These are phyloP conservation scores for Thalassiosira mediterranea DNA, from an alignment of 352 stramenopile genomes.

Conservation along the genomic window DNA sequence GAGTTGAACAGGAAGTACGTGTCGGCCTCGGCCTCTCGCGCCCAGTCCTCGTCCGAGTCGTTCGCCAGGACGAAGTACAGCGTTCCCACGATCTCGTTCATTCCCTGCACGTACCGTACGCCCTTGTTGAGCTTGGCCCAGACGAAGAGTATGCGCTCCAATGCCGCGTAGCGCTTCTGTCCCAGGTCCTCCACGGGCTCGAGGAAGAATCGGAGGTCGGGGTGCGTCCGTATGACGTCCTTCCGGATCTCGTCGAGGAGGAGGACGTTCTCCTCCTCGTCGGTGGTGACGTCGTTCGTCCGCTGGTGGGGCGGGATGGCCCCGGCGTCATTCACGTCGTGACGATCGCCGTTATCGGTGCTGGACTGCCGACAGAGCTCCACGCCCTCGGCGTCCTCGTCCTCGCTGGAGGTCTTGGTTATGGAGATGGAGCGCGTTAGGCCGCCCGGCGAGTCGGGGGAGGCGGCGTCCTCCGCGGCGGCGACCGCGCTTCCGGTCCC, in stretches of 20 bases:
- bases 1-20: constrained; percentile 86
- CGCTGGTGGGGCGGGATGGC: constrained; percentile 1
- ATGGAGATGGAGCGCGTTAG: constrained; percentile 25
- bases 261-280: constrained; percentile 57
- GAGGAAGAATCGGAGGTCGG: constrained; percentile 85
- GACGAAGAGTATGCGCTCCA: constrained; percentile 86
- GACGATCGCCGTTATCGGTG: not conserved
- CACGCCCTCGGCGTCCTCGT: constrained; percentile 8
- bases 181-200: constrained; percentile 72
- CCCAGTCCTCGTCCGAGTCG: constrained; percentile 72
- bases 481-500: constrained; percentile 6
- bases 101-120: constrained; percentile 88
- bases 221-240: constrained; percentile 86
- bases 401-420: constrained; percentile 12
- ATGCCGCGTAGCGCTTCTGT: constrained; percentile 71
- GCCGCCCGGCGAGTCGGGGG: not conserved
- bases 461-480: not conserved
- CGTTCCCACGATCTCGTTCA: constrained; percentile 88
- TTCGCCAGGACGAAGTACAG: constrained; percentile 85
- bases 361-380: constrained; percentile 3
- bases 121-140: constrained; percentile 87
- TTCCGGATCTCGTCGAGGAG: constrained; percentile 87
- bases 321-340: not conserved
- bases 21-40: constrained; percentile 81
- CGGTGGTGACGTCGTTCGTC: constrained; percentile 5